Conservation (phyloP, 345 rosid genomes). For the Acer campestre region DNA sequence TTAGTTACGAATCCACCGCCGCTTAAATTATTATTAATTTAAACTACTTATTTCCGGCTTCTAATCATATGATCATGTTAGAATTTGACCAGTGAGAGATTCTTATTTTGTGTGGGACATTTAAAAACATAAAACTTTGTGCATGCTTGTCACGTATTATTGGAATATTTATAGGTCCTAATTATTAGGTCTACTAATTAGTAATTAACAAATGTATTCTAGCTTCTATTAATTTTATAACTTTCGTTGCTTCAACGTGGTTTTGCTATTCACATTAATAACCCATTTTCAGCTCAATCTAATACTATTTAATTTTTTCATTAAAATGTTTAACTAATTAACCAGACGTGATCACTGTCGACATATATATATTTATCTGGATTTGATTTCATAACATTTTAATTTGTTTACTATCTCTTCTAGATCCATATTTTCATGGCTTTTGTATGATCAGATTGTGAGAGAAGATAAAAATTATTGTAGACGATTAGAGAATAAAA, state of each 20-base stretch:
- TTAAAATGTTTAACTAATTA: no score
- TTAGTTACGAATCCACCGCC: constrained; percentile 42
- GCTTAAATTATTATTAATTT: constrained; percentile 8
- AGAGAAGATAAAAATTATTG: no score
- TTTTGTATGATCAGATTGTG: no score
- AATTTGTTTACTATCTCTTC: no score
- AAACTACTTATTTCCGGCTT: constrained; percentile 2
- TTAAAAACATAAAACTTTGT: background rate
- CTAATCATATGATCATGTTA: constrained; percentile 40
- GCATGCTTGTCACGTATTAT: constrained; percentile 42
- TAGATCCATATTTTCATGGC: no score
- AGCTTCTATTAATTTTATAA: background rate
- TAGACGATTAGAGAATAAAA: no score
- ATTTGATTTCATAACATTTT: no score
- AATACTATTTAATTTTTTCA: background rate
- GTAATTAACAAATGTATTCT: background rate
- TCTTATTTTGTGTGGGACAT: constrained; percentile 14
- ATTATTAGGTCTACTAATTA: constrained; percentile 2
- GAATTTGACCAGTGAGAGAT: constrained; percentile 30
- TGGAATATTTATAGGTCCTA: background rate
- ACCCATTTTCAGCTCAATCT: background rate
- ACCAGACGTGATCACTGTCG: background rate
- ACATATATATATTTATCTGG: no score
- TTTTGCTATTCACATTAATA: background rate
- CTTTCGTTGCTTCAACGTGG: background rate